These are phyloP conservation scores for Fusarium verrucosum DNA, from an alignment of 2,329 filamentous ascomycete genomes.

Conservation along the genomic window DNA sequence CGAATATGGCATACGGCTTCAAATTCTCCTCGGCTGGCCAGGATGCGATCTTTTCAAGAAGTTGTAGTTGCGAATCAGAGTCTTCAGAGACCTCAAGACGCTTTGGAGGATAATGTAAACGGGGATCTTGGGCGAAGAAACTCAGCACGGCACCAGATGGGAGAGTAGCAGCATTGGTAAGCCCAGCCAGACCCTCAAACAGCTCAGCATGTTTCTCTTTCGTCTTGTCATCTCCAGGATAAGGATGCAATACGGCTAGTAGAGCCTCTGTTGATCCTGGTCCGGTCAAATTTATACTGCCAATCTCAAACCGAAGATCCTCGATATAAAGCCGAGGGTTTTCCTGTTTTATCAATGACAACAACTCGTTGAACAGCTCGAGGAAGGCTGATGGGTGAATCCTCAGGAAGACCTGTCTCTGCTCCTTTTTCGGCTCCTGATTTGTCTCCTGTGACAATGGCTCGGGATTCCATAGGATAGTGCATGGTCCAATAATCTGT, in stretches of 20 bases:
- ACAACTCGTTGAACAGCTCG: constrained; percentile 71
- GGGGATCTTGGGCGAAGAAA: constrained; percentile 81
- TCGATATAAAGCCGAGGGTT: constrained; percentile 71
- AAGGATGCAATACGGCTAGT: constrained; percentile 70
- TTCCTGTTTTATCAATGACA: constrained; percentile 66
- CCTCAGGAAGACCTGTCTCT: constrained; percentile 70
- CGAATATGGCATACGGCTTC: constrained; percentile 68
- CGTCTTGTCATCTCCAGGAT: constrained; percentile 46
- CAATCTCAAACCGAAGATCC: constrained; percentile 74
- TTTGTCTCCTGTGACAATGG: constrained; percentile 41
- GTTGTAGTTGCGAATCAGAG: constrained; percentile 48
- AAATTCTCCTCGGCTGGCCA: constrained; percentile 72
- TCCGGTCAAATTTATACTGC: constrained; percentile 65
- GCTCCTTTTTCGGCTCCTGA: constrained; percentile 37
- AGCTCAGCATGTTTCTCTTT: constrained; percentile 55
- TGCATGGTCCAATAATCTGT: constrained; percentile 75
- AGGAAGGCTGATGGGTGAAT: constrained; percentile 84
- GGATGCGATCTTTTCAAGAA: constrained; percentile 69
- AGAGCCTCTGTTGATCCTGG: constrained; percentile 84
- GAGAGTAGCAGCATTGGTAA: constrained; percentile 75
- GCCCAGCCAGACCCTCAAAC: constrained; percentile 62
- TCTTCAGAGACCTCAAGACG: constrained; percentile 57
- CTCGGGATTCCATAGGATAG: constrained; percentile 76
- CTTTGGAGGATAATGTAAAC: constrained; percentile 78
- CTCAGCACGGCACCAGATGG: constrained; percentile 75